Conservation (phyloP, 2,329 filamentous ascomycete species). For the Apiospora pterosperma region DNA sequence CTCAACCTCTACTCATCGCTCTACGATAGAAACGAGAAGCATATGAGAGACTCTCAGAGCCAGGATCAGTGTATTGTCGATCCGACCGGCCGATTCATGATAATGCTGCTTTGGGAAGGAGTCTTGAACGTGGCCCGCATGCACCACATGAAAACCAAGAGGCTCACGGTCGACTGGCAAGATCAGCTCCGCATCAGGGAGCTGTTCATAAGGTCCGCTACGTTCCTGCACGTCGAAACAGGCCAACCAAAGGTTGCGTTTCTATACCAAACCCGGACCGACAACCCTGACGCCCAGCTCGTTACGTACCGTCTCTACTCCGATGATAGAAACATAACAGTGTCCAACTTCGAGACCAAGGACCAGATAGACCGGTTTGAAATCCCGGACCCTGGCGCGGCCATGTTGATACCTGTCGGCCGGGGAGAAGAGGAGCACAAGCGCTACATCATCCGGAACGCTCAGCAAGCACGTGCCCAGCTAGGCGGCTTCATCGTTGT, state of each 20-base stretch:
- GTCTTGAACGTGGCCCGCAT: conserved; percentile 54
- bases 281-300: conserved; percentile 51
- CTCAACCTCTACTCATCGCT: conserved; percentile 51
- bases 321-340: conserved; percentile 53
- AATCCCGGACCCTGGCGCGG: conserved; percentile 53
- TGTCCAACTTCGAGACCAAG: conserved; percentile 51
- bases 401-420: conserved; percentile 61
- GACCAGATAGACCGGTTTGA: conserved; percentile 54
- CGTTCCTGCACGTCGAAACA: conserved; percentile 55
- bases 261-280: conserved; percentile 51
- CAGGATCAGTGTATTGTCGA: conserved; percentile 82
- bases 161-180: conserved; percentile 43
- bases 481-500: conserved; percentile 70
- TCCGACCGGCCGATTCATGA: conserved; percentile 63
- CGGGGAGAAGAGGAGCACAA: conserved; percentile 52
- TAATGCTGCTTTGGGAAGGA: conserved; percentile 58
- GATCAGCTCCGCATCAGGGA: conserved; percentile 56
- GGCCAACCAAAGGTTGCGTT: conserved; percentile 57
- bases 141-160: conserved; percentile 40
- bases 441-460: conserved; percentile 57
- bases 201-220: conserved; percentile 56
- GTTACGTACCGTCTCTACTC: conserved; percentile 57
- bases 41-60: conserved; percentile 75
- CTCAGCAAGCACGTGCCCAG: conserved; percentile 50
- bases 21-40: conserved; percentile 52